Percentiles rank a stretch among this genome's conserved stretches.
These are phyloP conservation scores for Dalbergia cochinchinensis DNA, from an alignment of 306 rosid genomes.

Conservation along the genomic window DNA sequence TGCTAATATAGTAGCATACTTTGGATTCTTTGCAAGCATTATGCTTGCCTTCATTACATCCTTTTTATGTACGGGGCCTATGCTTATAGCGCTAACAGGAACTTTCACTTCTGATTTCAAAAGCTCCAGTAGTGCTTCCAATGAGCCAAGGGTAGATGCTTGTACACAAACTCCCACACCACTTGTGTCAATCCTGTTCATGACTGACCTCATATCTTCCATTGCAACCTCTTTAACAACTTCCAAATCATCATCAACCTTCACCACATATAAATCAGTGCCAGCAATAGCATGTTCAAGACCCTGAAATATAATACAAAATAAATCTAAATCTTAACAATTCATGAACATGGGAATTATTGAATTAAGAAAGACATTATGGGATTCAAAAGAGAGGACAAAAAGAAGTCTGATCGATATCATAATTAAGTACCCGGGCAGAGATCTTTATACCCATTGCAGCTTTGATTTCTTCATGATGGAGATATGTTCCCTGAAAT, in stretches of 20 bases:
- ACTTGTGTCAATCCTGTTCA: constrained; percentile 87
- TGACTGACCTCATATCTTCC: constrained; percentile 86
- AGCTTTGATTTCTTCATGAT: constrained; percentile 97
- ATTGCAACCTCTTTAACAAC: constrained; percentile 71
- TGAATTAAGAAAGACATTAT: not conserved
- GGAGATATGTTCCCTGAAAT: constrained; percentile 89
- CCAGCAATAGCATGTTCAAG: constrained; percentile 99
- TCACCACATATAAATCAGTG: constrained; percentile 83
- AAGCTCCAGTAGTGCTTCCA: constrained; percentile 95
- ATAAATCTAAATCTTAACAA: constrained; percentile 22
- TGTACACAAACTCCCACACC: constrained; percentile 98
- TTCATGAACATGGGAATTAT: constrained; percentile 10
- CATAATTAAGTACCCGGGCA: constrained; percentile 74
- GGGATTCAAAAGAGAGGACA: constrained; percentile 25
- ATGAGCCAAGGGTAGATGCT: constrained; percentile 94
- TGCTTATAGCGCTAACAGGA: constrained; percentile 93
- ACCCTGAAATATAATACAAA: constrained; percentile 64
- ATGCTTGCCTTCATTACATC: constrained; percentile 98
- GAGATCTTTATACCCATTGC: constrained; percentile 97
- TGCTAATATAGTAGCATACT: constrained; percentile 87
- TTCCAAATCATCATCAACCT: constrained; percentile 86
- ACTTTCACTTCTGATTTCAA: constrained; percentile 88
- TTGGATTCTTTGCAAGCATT: constrained; percentile 93
- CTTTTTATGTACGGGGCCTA: constrained; percentile 97
- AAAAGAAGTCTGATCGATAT: constrained; percentile 35